Conservation (phyloP, 352 stramenopile genomes). For the Pythium grandisporangium region DNA sequence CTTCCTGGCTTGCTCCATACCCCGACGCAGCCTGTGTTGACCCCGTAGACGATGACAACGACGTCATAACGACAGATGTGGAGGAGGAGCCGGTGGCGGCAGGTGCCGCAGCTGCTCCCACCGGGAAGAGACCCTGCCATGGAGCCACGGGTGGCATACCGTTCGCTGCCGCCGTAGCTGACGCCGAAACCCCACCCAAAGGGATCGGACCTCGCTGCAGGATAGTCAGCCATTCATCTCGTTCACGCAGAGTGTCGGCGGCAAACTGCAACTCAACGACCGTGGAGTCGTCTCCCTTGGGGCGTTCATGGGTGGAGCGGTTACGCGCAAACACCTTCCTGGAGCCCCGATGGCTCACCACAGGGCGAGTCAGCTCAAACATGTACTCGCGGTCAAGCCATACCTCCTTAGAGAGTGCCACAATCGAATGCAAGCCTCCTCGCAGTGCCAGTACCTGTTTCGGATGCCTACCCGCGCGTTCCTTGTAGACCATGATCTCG, state of each 20-base stretch:
- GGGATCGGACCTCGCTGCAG: too few species aligned
- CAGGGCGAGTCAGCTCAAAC: constrained; percentile 24
- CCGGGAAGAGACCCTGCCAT: too few species aligned
- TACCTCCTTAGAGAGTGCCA: constrained; percentile 9
- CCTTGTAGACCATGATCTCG: constrained; percentile 47
- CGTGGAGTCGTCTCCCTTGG: background rate
- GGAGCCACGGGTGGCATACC: too few species aligned
- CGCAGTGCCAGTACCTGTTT: constrained; percentile 37
- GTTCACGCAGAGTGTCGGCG: constrained; percentile 18
- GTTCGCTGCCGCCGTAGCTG: too few species aligned
- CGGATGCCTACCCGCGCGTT: constrained; percentile 22
- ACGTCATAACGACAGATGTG: too few species aligned
- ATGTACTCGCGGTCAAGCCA: constrained; percentile 30
- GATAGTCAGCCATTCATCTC: constrained; percentile 34
- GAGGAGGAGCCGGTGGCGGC: too few species aligned
- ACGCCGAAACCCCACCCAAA: too few species aligned
- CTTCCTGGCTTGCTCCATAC: too few species aligned
- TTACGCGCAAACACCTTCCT: constrained; percentile 16
- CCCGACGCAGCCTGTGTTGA: too few species aligned
- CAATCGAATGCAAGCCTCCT: constrained; percentile 12
- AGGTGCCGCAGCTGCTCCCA: too few species aligned
- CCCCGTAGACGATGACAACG: too few species aligned
- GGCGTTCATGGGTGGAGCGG: background rate
- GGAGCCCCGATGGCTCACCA: constrained; percentile 30
- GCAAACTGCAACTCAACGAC: constrained; percentile 29